phyloP scores from a whole-genome alignment of 331 rosid species.

The Quercus tomentella region DNA sequence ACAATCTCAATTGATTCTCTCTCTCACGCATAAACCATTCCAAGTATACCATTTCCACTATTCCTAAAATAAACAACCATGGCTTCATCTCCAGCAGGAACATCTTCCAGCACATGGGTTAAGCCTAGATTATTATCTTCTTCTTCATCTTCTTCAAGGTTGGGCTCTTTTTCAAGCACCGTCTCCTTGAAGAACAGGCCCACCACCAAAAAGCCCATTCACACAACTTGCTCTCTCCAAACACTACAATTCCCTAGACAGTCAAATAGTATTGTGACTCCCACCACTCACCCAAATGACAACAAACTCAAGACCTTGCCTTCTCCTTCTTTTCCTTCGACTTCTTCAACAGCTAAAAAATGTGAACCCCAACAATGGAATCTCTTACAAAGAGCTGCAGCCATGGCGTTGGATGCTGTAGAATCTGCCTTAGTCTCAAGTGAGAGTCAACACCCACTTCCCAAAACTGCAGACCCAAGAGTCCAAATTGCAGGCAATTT shows the following conservation, averaged over 20 bases:
- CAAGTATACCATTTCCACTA: background rate
- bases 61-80: constrained; percentile 35
- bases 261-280: background rate
- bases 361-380: constrained; percentile 38
- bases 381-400: constrained; percentile 47
- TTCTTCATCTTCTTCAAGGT: constrained; percentile 21
- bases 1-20: too few species aligned
- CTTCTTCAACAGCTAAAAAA: constrained; percentile 1
- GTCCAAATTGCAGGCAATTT: constrained; percentile 93
- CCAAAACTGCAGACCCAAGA: constrained; percentile 82
- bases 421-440: constrained; percentile 52
- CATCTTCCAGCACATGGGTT: constrained; percentile 30
- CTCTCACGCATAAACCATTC: background rate
- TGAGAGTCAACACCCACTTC: constrained; percentile 61
- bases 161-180: constrained; percentile 13
- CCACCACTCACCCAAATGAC: constrained; percentile 15
- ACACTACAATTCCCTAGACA: constrained; percentile 53
- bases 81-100: constrained; percentile 35
- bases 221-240: constrained; percentile 49
- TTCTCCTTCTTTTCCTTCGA: background rate
- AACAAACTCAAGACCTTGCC: background rate
- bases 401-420: constrained; percentile 56
- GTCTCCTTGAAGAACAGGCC: constrained; percentile 20
- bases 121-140: constrained; percentile 24
- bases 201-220: background rate